Conservation (phyloP, 768 basidiomycete genomes). For the Lactarius pseudohatsudake region DNA sequence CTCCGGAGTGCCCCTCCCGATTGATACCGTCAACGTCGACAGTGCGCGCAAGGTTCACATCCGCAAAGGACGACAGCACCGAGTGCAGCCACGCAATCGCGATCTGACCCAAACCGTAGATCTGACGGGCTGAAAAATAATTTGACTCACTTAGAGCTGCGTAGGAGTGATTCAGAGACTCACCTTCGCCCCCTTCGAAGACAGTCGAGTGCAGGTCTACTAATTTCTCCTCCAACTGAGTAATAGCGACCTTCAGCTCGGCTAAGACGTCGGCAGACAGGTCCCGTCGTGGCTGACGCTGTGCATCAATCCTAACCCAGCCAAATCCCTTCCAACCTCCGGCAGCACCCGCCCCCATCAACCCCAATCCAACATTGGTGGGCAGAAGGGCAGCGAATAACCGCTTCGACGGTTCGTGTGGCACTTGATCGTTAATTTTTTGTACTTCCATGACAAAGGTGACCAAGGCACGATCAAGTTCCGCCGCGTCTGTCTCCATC, state of each 20-base stretch:
- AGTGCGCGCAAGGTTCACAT: slow-evolving; percentile 76
- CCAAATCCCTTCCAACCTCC: slow-evolving; percentile 86
- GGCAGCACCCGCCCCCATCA: slow-evolving; percentile 77
- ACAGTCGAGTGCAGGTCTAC: slow-evolving; percentile 33
- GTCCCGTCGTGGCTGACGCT: slow-evolving; percentile 46
- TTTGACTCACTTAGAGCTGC: slow-evolving; percentile 1
- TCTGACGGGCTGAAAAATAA: slow-evolving; percentile 29
- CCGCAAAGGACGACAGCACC: slow-evolving; percentile 58
- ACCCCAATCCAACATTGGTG: slow-evolving; percentile 65
- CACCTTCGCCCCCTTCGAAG: slow-evolving; percentile 30
- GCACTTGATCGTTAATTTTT: slow-evolving; percentile 44
- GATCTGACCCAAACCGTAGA: slow-evolving; percentile 45
- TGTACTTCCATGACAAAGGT: slow-evolving; percentile 74
- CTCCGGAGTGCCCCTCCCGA: slow-evolving; percentile 46
- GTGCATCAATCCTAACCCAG: slow-evolving; percentile 59
- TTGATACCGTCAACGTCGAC: slow-evolving; percentile 80
- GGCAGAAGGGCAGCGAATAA: slow-evolving; percentile 61
- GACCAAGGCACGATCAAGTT: slow-evolving; percentile 68
- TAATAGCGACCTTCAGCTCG: slow-evolving; percentile 51
- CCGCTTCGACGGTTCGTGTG: slow-evolving; percentile 45
- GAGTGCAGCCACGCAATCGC: slow-evolving; percentile 56
- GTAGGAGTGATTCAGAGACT: slow-evolving; percentile 6
- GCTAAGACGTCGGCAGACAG: slow-evolving; percentile 48
- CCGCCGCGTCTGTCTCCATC: slow-evolving; percentile 73
- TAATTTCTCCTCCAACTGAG: slow-evolving; percentile 53